phyloP scores from a whole-genome alignment of 2,329 filamentous ascomycete genomes.

The Stagonosporopsis chrysanthemi region DNA sequence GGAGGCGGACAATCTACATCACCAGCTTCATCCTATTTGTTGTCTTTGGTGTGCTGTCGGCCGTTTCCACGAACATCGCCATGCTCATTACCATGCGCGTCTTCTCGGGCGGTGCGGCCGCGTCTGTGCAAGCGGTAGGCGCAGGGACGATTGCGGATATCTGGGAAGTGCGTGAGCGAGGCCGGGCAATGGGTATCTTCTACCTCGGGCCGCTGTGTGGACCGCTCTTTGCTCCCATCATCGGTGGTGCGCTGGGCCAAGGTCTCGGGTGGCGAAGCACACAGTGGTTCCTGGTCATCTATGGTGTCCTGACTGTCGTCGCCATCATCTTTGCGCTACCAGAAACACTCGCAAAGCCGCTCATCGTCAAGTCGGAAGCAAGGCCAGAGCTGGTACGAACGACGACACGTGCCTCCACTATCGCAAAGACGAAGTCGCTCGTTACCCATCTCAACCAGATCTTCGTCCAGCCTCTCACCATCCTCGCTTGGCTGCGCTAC shows the following conservation, averaged over 20 bases:
- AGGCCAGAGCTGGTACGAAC: constrained; percentile 34
- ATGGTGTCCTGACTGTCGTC: constrained; percentile 43
- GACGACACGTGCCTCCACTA: constrained; percentile 46
- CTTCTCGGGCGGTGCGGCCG: constrained; percentile 48
- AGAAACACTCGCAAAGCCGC: constrained; percentile 39
- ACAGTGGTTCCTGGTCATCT: constrained; percentile 51
- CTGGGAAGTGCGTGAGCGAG: constrained; percentile 49
- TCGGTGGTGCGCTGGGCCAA: constrained; percentile 47
- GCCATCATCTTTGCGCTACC: constrained; percentile 47
- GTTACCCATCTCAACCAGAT: constrained; percentile 42
- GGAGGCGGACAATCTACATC: constrained; percentile 48
- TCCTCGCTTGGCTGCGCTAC: constrained; percentile 49
- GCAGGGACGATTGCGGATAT: constrained; percentile 50
- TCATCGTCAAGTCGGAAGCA: constrained; percentile 7
- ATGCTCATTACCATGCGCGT: constrained; percentile 50
- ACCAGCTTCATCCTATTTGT: constrained; percentile 46
- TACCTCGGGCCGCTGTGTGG: constrained; percentile 51
- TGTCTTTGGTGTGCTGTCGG: constrained; percentile 43
- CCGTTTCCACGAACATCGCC: constrained; percentile 45
- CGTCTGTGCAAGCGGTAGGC: constrained; percentile 49
- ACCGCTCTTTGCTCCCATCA: constrained; percentile 49
- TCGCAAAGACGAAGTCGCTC: constrained; percentile 41
- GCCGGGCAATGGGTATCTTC: constrained; percentile 50
- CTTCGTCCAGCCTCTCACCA: constrained; percentile 50
- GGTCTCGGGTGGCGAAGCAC: constrained; percentile 49